phyloP scores from a whole-genome alignment of 345 rosid genomes.

The Gossypium longicalyx region DNA sequence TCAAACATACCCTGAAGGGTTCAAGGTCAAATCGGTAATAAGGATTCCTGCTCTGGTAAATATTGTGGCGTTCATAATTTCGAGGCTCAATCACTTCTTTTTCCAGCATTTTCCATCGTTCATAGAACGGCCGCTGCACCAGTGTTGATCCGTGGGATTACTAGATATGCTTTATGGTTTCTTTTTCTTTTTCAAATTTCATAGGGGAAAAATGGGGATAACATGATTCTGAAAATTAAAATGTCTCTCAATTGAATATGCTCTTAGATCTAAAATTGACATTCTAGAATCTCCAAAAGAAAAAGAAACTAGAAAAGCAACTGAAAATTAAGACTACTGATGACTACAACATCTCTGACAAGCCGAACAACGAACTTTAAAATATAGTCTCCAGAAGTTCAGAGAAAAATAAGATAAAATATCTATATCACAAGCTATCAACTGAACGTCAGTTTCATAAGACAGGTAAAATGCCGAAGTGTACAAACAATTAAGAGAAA shows the following conservation, averaged over 20 bases:
- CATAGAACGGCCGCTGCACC: conserved; percentile 87
- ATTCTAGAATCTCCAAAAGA: background rate
- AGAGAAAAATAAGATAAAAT: background rate
- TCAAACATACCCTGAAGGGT: conserved; percentile 80
- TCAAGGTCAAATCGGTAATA: conserved; percentile 85
- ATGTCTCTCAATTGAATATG: background rate
- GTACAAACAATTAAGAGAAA: background rate
- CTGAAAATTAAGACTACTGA: background rate
- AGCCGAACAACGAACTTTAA: background rate
- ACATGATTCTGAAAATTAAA: conserved; percentile 1
- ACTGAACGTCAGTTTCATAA: background rate
- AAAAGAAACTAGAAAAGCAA: background rate
- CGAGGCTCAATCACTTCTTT: conserved; percentile 94
- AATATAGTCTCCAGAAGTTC: background rate
- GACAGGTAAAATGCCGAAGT: background rate
- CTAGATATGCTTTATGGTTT: background rate
- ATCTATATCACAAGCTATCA: background rate
- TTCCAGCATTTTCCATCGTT: conserved; percentile 98
- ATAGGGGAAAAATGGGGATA: background rate
- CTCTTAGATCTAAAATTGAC: background rate
- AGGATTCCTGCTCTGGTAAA: conserved; percentile 62
- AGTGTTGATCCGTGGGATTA: conserved; percentile 11
- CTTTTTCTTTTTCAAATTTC: background rate
- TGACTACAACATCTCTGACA: background rate
- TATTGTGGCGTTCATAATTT: conserved; percentile 64